These are phyloP conservation scores for Casaregolazyma suthepensis DNA, from an alignment of 1,139 yeast species.

Conservation along the genomic window DNA sequence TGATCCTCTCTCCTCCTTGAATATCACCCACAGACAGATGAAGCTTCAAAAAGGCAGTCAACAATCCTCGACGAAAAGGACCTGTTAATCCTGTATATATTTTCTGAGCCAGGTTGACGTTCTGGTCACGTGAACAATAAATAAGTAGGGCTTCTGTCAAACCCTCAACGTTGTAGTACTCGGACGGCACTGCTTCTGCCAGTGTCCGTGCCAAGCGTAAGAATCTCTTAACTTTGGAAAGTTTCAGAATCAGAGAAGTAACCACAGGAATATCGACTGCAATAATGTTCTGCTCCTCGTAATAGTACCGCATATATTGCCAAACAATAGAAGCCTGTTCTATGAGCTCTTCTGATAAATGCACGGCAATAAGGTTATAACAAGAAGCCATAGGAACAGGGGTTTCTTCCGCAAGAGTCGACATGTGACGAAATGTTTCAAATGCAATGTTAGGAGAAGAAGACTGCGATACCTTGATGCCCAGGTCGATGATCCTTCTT, in stretches of 20 bases:
- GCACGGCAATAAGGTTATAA: slow-evolving; percentile 16
- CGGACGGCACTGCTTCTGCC: slow-evolving; percentile 25
- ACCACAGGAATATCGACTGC: slow-evolving; percentile 15
- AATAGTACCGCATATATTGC: slow-evolving; percentile 11
- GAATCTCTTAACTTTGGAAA: slow-evolving; percentile 20
- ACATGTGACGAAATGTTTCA: slow-evolving; percentile 11
- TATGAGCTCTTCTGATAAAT: slow-evolving; percentile 15
- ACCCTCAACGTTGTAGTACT: slow-evolving; percentile 20
- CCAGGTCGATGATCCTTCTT: slow-evolving; percentile 15
- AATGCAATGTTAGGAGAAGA: slow-evolving; percentile 21
- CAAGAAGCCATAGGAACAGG: slow-evolving; percentile 17
- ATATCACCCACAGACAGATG: slow-evolving; percentile 38
- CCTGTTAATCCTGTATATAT: slow-evolving; percentile 19
- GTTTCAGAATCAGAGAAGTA: slow-evolving; percentile 19
- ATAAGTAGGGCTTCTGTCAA: slow-evolving; percentile 24
- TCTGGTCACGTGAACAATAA: slow-evolving; percentile 21
- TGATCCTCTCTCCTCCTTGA: slow-evolving; percentile 37
- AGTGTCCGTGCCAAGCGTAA: slow-evolving; percentile 20
- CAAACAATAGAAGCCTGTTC: slow-evolving; percentile 17
- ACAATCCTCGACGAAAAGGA: slow-evolving; percentile 23
- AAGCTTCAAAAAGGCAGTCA: slow-evolving; percentile 37
- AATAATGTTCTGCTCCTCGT: slow-evolving; percentile 8
- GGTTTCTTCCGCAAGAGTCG: slow-evolving; percentile 5
- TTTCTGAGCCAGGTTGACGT: slow-evolving; percentile 20
- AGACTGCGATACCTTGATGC: slow-evolving; percentile 13